These are phyloP conservation scores for Rhodotorula sp. DNA, from an alignment of 1,284 basidiomycete genomes.

Conservation along the genomic window DNA sequence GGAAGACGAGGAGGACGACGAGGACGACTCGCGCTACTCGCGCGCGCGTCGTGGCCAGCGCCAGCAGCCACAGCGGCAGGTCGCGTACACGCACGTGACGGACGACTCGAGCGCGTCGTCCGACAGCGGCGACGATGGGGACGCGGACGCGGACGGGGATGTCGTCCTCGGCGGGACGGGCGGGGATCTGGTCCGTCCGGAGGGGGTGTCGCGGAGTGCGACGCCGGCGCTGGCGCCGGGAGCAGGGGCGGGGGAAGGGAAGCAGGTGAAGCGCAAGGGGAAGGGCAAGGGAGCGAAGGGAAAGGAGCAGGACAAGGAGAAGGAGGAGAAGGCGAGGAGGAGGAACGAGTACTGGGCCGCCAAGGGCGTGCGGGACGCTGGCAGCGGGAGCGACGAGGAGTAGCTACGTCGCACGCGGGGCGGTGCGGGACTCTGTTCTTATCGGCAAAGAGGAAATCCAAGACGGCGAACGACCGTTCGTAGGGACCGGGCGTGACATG, in stretches of 20 bases:
- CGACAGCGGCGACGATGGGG: slow-evolving; percentile 15
- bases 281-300: background rate
- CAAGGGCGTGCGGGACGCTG: slow-evolving; percentile 21
- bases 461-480: too few species aligned
- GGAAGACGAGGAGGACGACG: slow-evolving; percentile 13
- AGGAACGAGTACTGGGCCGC: slow-evolving; percentile 18
- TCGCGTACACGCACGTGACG: slow-evolving; percentile 9
- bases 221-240: background rate
- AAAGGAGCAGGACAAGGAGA: background rate
- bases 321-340: background rate
- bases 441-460: too few species aligned
- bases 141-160: slow-evolving; percentile 6
- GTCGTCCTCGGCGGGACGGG: slow-evolving; percentile 29
- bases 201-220: background rate
- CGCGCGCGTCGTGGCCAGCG: slow-evolving; percentile 6
- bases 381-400: too few species aligned
- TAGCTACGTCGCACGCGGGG: too few species aligned
- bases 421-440: too few species aligned
- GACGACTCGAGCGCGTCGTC: slow-evolving; percentile 16
- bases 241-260: background rate
- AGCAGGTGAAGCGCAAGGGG: too few species aligned
- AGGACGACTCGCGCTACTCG: slow-evolving; percentile 35
- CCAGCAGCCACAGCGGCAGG: slow-evolving; percentile 4
- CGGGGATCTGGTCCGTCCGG: slow-evolving; percentile 24
- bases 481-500: too few species aligned